phyloP scores from a whole-genome alignment of 108 stramenopile genomes.

The Skeletonema potamos region DNA sequence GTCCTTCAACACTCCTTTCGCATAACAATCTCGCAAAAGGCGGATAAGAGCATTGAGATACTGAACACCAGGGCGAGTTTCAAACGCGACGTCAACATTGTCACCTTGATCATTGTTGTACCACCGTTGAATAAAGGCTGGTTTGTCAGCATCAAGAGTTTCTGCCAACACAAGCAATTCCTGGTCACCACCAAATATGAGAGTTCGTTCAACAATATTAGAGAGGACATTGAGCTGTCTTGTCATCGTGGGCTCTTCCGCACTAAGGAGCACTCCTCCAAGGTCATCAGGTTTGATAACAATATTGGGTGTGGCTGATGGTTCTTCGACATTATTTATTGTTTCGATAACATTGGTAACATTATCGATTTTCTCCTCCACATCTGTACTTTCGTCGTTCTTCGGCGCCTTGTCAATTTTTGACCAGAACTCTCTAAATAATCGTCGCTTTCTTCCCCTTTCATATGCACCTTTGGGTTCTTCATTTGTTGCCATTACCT shows the following conservation, averaged over 20 bases:
- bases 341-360: not conserved
- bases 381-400: conserved; percentile 6
- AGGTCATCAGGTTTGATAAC: conserved; percentile 52
- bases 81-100: conserved; percentile 13
- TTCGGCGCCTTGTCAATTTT: not conserved
- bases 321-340: conserved; percentile 27
- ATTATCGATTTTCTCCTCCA: not conserved
- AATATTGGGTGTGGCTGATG: not conserved
- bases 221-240: conserved; percentile 82
- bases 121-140: conserved; percentile 79
- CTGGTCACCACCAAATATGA: conserved; percentile 84
- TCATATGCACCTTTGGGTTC: conserved; percentile 8
- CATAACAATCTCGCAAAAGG: conserved; percentile 68
- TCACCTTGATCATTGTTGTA: conserved; percentile 54
- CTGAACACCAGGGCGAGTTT: conserved; percentile 74
- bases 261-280: conserved; percentile 75
- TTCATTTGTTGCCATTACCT: not conserved
- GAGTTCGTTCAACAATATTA: conserved; percentile 73
- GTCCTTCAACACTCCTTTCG: conserved; percentile 60
- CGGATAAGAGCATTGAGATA: conserved; percentile 74
- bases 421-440: conserved; percentile 5
- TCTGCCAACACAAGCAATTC: conserved; percentile 78
- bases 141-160: conserved; percentile 75
- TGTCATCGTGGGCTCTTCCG: conserved; percentile 83
- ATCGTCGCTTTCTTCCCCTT: conserved; percentile 14